A percentile compares a stretch with the other conserved stretches of the same genome.
These are phyloP conservation scores for Pythium periplocum DNA, from an alignment of 352 stramenopile species.

Conservation along the genomic window DNA sequence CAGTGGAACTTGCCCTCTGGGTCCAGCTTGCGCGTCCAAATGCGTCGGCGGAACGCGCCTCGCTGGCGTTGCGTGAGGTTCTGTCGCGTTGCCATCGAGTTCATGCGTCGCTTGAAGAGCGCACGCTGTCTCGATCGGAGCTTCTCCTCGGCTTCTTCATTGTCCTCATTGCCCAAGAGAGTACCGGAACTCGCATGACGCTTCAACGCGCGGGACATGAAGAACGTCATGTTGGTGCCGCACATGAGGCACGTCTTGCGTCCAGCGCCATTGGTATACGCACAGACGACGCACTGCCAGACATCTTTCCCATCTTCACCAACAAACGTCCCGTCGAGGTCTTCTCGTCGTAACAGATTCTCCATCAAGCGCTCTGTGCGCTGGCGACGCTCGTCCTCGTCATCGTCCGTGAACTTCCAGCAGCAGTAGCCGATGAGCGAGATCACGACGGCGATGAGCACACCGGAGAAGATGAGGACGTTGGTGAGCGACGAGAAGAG, in stretches of 20 bases:
- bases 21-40: constrained; percentile 59
- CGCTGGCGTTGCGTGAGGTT: constrained; percentile 64
- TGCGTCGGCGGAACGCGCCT: constrained; percentile 50
- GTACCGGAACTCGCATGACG: constrained; percentile 53
- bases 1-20: constrained; percentile 69
- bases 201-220: constrained; percentile 22
- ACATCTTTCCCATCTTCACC: constrained; percentile 42
- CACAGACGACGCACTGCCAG: constrained; percentile 73
- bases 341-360: constrained; percentile 51
- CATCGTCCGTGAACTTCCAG: constrained; percentile 22
- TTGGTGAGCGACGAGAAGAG: no score
- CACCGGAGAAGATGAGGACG: constrained; percentile 11
- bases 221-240: constrained; percentile 34
- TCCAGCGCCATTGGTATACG: constrained; percentile 38
- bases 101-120: constrained; percentile 64
- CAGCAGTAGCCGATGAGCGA: constrained; percentile 44
- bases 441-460: constrained; percentile 20
- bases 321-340: constrained; percentile 48
- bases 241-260: constrained; percentile 62
- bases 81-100: constrained; percentile 53
- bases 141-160: constrained; percentile 28
- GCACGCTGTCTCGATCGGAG: constrained; percentile 43
- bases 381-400: constrained; percentile 6
- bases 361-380: constrained; percentile 29
- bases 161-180: constrained; percentile 35